Evolutionary conservation across 495 filamentous ascomycete species (phyloP), one percentile per base, ranked within the genome.

Genomic region (Aspergillus hancockii): DNA sequence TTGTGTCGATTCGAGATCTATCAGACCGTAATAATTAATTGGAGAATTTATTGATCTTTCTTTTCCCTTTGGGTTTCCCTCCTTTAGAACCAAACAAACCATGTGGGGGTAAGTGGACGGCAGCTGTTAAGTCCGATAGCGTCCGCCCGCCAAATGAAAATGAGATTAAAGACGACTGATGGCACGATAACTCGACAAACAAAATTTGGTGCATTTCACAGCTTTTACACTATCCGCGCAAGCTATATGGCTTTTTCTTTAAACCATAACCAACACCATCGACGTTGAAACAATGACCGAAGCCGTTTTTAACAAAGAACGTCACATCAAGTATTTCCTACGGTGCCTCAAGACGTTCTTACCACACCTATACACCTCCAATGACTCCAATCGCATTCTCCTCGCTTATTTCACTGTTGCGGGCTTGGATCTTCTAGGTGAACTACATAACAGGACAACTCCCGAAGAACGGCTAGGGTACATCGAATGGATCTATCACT

Each of bases 261-360:
- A 9, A 12, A 40, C 36, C 2, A 21, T n/a, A 45, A 5, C 14
- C 41, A 3, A 21, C n/a, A 9, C 22, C 36, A 45, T 45, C 34
- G 14, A 1, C 30, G 41, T 18, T 58, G 54, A 49, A 60, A 60
- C 51, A 49, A 79, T 79, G 75, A 52, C 70, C 31, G 70, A 65
- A 54, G 60, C 82, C 41, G 65, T 70, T 25, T 83, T 94, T 68
- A 82, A 91, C 68, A 85, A 83, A 52, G 79, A 84, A 25, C 84
- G 81, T 47, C 94, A 98, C 72, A 79, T 93, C 67, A 91, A 88
- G 68, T 98, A 97, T 81, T 98, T 93, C 88, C 84, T 91, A 60
- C 87, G 92, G 68, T 96, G 92, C 63, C 82, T 93, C 45, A 91
- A 88, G 65, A 88, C 91, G 36, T 80, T 86, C 49, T 85, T 98